Evolutionary conservation across 768 basidiomycete species (phyloP).

Genomic region (Hypholoma fasciculare): DNA sequence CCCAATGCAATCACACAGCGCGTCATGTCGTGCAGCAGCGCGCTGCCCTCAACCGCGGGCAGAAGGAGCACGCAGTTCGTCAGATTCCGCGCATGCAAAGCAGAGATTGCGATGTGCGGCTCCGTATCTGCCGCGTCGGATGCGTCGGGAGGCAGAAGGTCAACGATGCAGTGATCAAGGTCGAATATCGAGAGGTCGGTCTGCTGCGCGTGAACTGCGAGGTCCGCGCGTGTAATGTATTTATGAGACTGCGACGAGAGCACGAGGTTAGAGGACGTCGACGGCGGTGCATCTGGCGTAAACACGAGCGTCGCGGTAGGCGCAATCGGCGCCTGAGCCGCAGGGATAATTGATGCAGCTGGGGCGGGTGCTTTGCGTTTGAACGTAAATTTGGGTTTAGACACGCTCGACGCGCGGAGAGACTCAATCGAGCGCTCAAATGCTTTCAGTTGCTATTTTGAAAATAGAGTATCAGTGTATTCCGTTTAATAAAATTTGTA

Average conservation of each 20-base stretch:
- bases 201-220: conserved; percentile 32
- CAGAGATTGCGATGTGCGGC: conserved; percentile 37
- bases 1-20: conserved; percentile 67
- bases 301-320: not conserved
- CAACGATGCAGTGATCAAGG: conserved; percentile 68
- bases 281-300: conserved; percentile 3
- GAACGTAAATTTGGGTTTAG: conserved; percentile 67
- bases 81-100: conserved; percentile 66
- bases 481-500: not conserved
- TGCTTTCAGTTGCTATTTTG: conserved; percentile 60
- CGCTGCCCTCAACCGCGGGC: conserved; percentile 67
- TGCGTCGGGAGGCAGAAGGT: conserved; percentile 41
- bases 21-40: conserved; percentile 64
- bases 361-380: conserved; percentile 38
- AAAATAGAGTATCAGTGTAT: not conserved
- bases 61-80: conserved; percentile 63
- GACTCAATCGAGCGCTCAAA: conserved; percentile 58
- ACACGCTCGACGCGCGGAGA: conserved; percentile 41
- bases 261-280: conserved; percentile 31
- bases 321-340: not conserved
- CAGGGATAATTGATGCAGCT: not conserved
- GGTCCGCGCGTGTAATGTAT: conserved; percentile 46
- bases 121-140: not conserved
- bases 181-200: conserved; percentile 67
- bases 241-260: conserved; percentile 45